phyloP scores from a whole-genome alignment of 2,329 filamentous ascomycete species.

The Penicillium vulpinum region DNA sequence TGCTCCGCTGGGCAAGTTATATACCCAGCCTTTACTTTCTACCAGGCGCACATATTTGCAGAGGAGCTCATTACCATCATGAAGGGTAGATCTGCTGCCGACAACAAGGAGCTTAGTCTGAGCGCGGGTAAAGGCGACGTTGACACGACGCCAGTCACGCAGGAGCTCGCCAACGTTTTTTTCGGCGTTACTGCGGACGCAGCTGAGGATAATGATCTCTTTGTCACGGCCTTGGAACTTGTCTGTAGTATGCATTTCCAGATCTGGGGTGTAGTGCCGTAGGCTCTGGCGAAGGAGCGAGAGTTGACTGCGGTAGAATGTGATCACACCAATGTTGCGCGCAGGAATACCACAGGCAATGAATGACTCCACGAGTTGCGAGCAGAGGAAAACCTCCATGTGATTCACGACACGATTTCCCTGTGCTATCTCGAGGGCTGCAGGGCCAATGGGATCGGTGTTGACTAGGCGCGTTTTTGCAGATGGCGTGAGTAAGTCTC shows the following conservation, averaged over 20 bases:
- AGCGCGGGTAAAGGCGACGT: slow-evolving; percentile 91
- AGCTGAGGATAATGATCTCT: slow-evolving; percentile 81
- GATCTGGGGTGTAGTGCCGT: slow-evolving; percentile 56
- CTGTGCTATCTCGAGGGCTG: slow-evolving; percentile 63
- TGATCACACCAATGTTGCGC: slow-evolving; percentile 86
- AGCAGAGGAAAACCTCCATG: slow-evolving; percentile 74
- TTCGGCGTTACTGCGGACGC: slow-evolving; percentile 82
- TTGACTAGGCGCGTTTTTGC: slow-evolving; percentile 84
- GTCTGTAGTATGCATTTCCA: slow-evolving; percentile 97
- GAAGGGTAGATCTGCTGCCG: slow-evolving; percentile 77
- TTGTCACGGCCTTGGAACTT: slow-evolving; percentile 97
- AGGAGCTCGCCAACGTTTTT: slow-evolving; percentile 86
- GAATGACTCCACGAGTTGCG: slow-evolving; percentile 77
- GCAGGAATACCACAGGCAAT: slow-evolving; percentile 73
- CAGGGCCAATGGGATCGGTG: slow-evolving; percentile 71
- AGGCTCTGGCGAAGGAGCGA: slow-evolving; percentile 75
- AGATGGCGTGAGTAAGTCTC: slow-evolving; percentile 66
- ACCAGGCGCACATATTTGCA: slow-evolving; percentile 74
- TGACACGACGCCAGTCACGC: slow-evolving; percentile 88
- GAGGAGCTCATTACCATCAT: slow-evolving; percentile 69
- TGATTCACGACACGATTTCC: slow-evolving; percentile 87
- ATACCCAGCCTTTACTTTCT: slow-evolving; percentile 74
- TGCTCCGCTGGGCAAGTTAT: slow-evolving; percentile 67
- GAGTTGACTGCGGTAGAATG: slow-evolving; percentile 92
- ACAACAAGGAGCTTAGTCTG: slow-evolving; percentile 89